Evolutionary conservation across 768 basidiomycete genomes (phyloP), one percentile per base, ranked within the genome.

Genomic region (Boletus vermiculosoides): DNA sequence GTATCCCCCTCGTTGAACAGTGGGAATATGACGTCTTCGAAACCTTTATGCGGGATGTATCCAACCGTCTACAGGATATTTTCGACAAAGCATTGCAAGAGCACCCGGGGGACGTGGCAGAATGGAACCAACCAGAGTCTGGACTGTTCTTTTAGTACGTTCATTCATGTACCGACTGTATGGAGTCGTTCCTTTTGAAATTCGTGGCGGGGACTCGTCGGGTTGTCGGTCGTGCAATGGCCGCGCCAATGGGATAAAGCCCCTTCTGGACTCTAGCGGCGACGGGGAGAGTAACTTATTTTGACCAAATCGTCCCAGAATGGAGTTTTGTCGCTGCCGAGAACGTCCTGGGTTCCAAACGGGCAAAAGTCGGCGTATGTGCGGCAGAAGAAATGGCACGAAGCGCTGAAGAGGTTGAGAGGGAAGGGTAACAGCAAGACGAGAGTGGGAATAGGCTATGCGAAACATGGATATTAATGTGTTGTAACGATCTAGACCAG

Each of bases 91-190:
- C 85, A 37, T 83, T 92, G 76, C 76, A 80, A 65, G 82, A 80
- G 63, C 81, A 94, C 66, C 80, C 94, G 28, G 72, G 76, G 49
- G 90, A 87, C 2, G 74, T 94, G 34, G 91, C 85, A 3, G 82
- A 86, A 67, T 85, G 86, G 84, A 73, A 66, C 50, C 71, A 75
- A 0, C 88, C 88, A 23, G 83, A 84, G 61, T 82, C 87, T n/a
- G 86, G 87, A 55, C 86, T 92, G 87, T 93, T 94, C 77, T 84
- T 90, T 71, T 94, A 90, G 86, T 82, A 46, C 34, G 81, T 76
- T 66, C 45, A 11, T 42, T 49, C 46, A 42, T 22, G 20, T 37
- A 33, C 51, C 25, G 42, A 56, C 20, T 12, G 28, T 56, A 39
- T 36, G 42, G 31, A 30, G 23, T 42, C 22, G 16, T 44, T 20